Evolutionary conservation across 257 asterid species (phyloP), one percentile per base, ranked within the genome.

Genomic region (Hygrophila difformis): DNA sequence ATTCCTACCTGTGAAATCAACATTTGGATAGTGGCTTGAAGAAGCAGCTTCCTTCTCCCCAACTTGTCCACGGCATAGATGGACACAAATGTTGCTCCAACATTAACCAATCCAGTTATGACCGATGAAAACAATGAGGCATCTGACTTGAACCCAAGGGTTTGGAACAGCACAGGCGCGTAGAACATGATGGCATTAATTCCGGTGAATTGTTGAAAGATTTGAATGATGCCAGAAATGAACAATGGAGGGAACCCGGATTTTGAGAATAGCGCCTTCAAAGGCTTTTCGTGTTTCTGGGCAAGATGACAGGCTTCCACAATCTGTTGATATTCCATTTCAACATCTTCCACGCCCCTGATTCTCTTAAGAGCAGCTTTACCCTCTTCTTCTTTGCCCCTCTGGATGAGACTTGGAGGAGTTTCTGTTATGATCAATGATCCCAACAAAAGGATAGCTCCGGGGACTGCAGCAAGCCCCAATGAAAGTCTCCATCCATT

Each of bases 111-210:
- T 9, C 85, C 85, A 16, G 80, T 76, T 12, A 79, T 73, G 11
- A 76, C 70, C 10, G 91, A 48, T 0, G 91, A 79, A 43, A 79
- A 20, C 49, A 76, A 53, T 1, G 91, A 63, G 3, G 73, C 77
- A 12, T 79, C 69, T 4, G 58, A 33, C 54, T 60, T 53, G 63
- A 79, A 76, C 12, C 85, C 85, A 44, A 79, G 48, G 0, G 82
- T 76, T 49, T 79, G 85, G 60, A 76, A 79, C 12, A 76, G 52
- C 6, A 79, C 82, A 0, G 91, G 84, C 1, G 81, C 84, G 6
- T 79, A 79, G 61, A 79, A 79, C 89, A 79, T 79, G 37, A 75
- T 67, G 1, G 89, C 89, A 1, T 72, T 79, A 13, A 79, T 79
- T 4, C 89, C 89, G 0, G 81, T 72, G 15, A 69, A 62, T 64